phyloP scores from a whole-genome alignment of 2,329 filamentous ascomycete species.

The Ophiocordyceps unilateralis region DNA sequence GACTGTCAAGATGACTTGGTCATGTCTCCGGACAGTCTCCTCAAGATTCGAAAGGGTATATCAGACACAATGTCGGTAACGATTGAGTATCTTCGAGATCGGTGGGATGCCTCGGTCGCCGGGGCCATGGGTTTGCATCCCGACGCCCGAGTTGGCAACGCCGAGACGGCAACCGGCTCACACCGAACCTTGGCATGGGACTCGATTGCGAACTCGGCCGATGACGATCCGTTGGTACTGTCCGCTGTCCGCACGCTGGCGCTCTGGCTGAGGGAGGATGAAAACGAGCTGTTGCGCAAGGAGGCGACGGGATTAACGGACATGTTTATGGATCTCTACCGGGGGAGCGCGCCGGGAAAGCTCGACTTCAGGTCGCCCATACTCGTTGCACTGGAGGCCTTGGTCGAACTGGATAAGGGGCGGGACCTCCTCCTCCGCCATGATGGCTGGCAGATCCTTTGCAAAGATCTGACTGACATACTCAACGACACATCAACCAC shows the following conservation, averaged over 20 bases:
- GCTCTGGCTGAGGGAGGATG: constrained; percentile 54
- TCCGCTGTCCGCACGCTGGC: constrained; percentile 39
- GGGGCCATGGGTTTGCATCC: constrained; percentile 44
- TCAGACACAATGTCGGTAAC: constrained; percentile 45
- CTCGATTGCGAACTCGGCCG: constrained; percentile 26
- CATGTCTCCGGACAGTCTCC: constrained; percentile 39
- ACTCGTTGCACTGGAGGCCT: constrained; percentile 41
- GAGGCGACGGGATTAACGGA: constrained; percentile 43
- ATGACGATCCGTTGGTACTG: constrained; percentile 40
- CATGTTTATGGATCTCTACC: constrained; percentile 46
- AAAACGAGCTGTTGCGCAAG: constrained; percentile 37
- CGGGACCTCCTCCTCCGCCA: constrained; percentile 29
- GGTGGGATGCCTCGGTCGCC: constrained; percentile 51
- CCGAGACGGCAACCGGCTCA: constrained; percentile 26
- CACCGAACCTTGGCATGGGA: constrained; percentile 41
- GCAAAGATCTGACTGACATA: constrained; percentile 29
- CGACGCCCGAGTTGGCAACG: constrained; percentile 27
- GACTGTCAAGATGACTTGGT: constrained; percentile 20
- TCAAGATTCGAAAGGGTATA: constrained; percentile 42
- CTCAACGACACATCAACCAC: constrained; percentile 15
- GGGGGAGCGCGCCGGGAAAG: constrained; percentile 12
- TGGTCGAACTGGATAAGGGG: constrained; percentile 31
- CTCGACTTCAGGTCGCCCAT: constrained; percentile 40
- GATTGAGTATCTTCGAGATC: constrained; percentile 49
- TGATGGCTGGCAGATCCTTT: constrained; percentile 35